Base-by-base conservation (phyloP, 1,284 basidiomycete genomes). In the Pseudozyma flocculosa region DNA sequence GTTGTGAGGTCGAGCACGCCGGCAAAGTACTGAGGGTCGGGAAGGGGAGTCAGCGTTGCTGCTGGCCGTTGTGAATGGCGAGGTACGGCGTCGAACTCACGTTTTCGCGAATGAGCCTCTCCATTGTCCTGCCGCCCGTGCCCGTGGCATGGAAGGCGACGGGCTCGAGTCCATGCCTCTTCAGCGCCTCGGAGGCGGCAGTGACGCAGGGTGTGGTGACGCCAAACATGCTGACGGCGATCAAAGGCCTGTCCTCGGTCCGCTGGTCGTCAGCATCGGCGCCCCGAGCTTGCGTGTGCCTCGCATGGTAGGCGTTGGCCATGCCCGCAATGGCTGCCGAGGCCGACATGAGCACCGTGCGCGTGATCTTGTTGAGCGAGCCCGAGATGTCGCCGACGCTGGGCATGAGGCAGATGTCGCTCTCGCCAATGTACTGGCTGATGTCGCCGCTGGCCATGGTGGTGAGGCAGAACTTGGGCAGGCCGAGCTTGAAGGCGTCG, bases 121-220 rank as follows among this genome's bases (percentile, higher is more conserved):
- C 61, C 56, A 64, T 64, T 29, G 53, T 59, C 2, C 50, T 34
- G 2, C 61, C 61, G 10, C 61, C 61, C n/a, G 56, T 51, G 14
- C 56, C 61, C 3, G 61, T 64, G 10, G 56, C 52, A n/a, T 64
- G 61, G 36, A 64, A 64, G 3, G 56, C 61, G 13, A 64, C 56
- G 17, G 61, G 56, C 45, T 64, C 56, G 37, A 43, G 55, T 0
- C 61, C 61, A 39, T 36, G 30, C 7, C 47, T 17, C 39, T 52
- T 52, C 34, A 64, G 53, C 4, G 55, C 24, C 9, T 52, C 52
- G 4, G 55, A 59, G 29, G 59, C 59, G 29, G 54, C 52, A 15
- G 48, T 52, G 26, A 64, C 61, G 4, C 48, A 52, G 2, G 39
- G 40, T 1, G 61, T 64, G 2, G 61, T 64, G 26, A 64, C 61